Evolutionary conservation across 176 grass and related monocot genomes (phyloP).

Genomic region (Ampelocalamus luodianensis): DNA sequence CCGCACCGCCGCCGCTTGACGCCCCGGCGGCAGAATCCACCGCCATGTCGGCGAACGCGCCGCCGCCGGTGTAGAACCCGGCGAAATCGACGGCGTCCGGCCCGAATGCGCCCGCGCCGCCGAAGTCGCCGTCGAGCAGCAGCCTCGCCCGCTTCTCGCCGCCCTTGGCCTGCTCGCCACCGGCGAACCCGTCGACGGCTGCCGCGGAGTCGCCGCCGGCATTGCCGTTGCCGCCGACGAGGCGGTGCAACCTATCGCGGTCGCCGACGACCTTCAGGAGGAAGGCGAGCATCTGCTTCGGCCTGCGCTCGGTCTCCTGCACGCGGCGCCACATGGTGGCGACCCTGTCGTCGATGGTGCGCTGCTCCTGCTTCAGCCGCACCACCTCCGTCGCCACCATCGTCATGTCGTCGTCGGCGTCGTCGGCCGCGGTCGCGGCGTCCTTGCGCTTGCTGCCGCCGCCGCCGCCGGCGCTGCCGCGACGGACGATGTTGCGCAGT

Average conservation of each 20-base stretch:
- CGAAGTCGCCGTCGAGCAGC: slow-evolving; percentile 41
- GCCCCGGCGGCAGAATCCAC: slow-evolving; percentile 39
- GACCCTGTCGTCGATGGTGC: slow-evolving; percentile 61
- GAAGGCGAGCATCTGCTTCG: slow-evolving; percentile 83
- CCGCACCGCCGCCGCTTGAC: background rate
- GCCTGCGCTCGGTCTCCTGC: slow-evolving; percentile 80
- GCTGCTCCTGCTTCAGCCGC: slow-evolving; percentile 76
- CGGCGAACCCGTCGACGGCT: background rate
- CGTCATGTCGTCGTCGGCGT: slow-evolving; percentile 36
- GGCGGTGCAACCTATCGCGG: slow-evolving; percentile 55
- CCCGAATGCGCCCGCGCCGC: slow-evolving; percentile 16
- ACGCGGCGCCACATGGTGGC: slow-evolving; percentile 74
- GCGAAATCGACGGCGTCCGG: slow-evolving; percentile 42
- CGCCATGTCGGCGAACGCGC: background rate
- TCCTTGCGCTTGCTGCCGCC: slow-evolving; percentile 52
- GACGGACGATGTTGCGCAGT: slow-evolving; percentile 63
- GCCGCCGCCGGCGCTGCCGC: slow-evolving; percentile 23
- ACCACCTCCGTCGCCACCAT: slow-evolving; percentile 79
- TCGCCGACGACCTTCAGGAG: slow-evolving; percentile 74
- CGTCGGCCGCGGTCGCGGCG: background rate
- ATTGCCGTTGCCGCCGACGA: slow-evolving; percentile 29
- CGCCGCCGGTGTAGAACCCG: slow-evolving; percentile 47
- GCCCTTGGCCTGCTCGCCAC: background rate
- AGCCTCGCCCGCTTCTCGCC: slow-evolving; percentile 55
- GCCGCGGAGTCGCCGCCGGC: background rate